These are phyloP conservation scores for Pyrus pyrifolia DNA, from an alignment of 306 rosid species.

Conservation along the genomic window DNA sequence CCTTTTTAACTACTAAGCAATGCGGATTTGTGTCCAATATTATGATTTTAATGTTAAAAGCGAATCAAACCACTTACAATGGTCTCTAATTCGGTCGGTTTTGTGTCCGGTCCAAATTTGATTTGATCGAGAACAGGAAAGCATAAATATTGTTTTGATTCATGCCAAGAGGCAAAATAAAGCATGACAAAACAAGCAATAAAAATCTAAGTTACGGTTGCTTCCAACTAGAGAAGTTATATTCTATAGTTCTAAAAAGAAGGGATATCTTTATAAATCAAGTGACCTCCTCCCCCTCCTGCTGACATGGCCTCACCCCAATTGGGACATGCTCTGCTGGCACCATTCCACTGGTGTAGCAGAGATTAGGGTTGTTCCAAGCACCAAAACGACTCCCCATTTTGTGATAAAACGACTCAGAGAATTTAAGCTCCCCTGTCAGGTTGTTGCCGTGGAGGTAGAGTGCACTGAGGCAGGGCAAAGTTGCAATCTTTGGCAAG, in stretches of 20 bases:
- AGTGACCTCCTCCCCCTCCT: constrained; percentile 27
- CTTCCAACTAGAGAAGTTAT: constrained; percentile 20
- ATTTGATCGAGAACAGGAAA: not conserved
- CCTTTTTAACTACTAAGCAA: not conserved
- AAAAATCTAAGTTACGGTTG: constrained; percentile 21
- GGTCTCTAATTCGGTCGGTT: not conserved
- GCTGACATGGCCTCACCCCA: constrained; percentile 76
- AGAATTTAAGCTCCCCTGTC: constrained; percentile 59
- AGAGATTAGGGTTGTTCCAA: constrained; percentile 74
- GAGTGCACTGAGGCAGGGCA: constrained; percentile 63
- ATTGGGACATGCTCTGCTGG: constrained; percentile 40
- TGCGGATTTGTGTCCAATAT: not conserved
- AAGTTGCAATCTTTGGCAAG: constrained; percentile 53
- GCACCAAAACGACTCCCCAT: constrained; percentile 87
- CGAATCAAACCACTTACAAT: not conserved
- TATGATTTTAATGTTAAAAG: not conserved
- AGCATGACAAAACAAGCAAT: not conserved
- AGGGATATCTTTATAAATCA: constrained; percentile 16
- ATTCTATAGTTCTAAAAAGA: not conserved
- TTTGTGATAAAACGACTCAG: constrained; percentile 50
- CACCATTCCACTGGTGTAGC: constrained; percentile 41
- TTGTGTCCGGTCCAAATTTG: not conserved
- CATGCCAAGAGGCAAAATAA: not conserved
- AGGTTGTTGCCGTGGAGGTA: constrained; percentile 76
- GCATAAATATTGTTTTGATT: not conserved